Conservation (phyloP, 257 asterid species). For the Solanum corneliomulleri region DNA sequence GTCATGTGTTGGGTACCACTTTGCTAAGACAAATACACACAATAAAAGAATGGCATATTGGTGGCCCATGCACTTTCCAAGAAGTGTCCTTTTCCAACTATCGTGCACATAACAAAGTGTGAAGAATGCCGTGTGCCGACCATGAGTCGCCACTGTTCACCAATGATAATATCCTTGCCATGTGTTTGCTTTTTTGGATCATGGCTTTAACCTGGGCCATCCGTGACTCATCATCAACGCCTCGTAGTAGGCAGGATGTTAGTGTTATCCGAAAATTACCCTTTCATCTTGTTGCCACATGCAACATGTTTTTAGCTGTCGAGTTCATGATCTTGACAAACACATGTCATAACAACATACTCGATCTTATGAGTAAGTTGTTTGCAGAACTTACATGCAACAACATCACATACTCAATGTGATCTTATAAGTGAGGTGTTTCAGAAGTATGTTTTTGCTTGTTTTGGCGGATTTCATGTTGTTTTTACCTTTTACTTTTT, state of each 20-base stretch:
- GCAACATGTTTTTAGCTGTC: background rate
- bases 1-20: background rate
- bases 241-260: background rate
- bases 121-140: background rate
- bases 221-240: background rate
- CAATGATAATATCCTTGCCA: background rate
- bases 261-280: background rate
- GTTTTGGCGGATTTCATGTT: background rate
- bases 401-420: background rate
- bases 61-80: background rate
- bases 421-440: background rate
- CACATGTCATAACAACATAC: background rate
- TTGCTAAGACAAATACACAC: background rate
- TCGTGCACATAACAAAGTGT: background rate
- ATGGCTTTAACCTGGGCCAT: background rate
- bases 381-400: background rate
- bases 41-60: background rate
- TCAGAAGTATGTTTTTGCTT: background rate
- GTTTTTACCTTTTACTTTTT: background rate
- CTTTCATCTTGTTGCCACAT: background rate
- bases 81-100: background rate
- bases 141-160: background rate
- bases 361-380: background rate
- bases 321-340: background rate
- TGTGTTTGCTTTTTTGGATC: background rate